A percentile compares a stretch with the other conserved stretches of the same genome.
Evolutionary conservation across 192 early-diverging fungal species (phyloP).

Genomic region (Coemansia sp.): DNA sequence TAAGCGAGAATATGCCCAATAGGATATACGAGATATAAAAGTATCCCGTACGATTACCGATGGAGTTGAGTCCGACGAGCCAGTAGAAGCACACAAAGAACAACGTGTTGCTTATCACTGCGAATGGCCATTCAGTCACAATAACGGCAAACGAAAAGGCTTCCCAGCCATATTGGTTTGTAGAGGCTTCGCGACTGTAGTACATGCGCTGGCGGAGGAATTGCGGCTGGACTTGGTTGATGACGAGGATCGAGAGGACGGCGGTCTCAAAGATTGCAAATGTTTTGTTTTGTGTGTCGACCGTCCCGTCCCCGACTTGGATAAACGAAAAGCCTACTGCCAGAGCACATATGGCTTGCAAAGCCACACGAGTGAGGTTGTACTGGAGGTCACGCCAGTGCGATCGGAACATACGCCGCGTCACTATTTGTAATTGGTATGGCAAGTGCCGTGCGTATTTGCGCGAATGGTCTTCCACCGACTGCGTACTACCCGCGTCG

Average conservation of each 20-base stretch:
- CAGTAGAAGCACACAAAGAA: slow-evolving; percentile 80
- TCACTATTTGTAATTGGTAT: slow-evolving; percentile 63
- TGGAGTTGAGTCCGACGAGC: slow-evolving; percentile 63
- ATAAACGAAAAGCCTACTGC: slow-evolving; percentile 75
- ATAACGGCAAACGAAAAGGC: slow-evolving; percentile 67
- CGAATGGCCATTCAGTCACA: slow-evolving; percentile 72
- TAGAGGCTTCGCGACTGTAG: slow-evolving; percentile 68
- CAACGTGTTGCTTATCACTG: slow-evolving; percentile 60
- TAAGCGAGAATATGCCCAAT: slow-evolving; percentile 67
- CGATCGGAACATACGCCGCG: slow-evolving; percentile 62
- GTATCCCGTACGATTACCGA: slow-evolving; percentile 57
- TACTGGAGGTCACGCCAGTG: slow-evolving; percentile 78
- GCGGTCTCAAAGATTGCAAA: slow-evolving; percentile 74
- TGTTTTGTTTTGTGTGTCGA: slow-evolving; percentile 66
- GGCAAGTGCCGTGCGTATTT: slow-evolving; percentile 55
- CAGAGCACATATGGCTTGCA: slow-evolving; percentile 63
- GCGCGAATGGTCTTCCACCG: slow-evolving; percentile 11
- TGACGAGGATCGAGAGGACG: slow-evolving; percentile 66
- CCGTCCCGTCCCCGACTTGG: slow-evolving; percentile 58
- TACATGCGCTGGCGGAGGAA: slow-evolving; percentile 68
- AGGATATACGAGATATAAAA: slow-evolving; percentile 66
- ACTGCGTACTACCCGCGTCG: background rate
- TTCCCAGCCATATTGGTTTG: slow-evolving; percentile 68
- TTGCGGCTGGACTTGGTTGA: slow-evolving; percentile 70
- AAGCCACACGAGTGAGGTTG: slow-evolving; percentile 71